phyloP scores from a whole-genome alignment of 352 stramenopile species.

The Chrysophaeum taylorii region DNA sequence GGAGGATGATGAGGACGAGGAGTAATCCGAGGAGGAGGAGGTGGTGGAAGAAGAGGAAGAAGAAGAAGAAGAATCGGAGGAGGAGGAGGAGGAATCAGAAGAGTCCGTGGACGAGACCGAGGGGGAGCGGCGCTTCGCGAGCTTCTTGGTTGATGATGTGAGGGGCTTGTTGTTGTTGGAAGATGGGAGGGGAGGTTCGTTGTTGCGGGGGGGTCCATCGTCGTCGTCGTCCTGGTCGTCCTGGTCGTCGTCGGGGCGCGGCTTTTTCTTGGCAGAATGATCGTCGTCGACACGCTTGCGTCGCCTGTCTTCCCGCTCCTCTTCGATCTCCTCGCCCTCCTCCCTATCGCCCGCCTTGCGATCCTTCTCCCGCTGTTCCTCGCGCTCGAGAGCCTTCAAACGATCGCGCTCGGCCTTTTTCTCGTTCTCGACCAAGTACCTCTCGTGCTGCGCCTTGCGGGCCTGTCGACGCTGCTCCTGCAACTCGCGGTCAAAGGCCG shows the following conservation, averaged over 20 bases:
- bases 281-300: background rate
- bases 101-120: no score
- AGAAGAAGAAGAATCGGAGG: slow-evolving; percentile 2
- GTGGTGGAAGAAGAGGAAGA: background rate
- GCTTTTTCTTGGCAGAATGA: background rate
- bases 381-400: background rate
- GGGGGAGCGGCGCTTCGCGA: background rate
- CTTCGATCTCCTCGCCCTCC: background rate
- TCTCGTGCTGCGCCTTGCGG: no score
- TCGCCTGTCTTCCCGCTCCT: background rate
- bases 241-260: background rate
- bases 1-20: background rate
- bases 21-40: background rate
- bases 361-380: background rate
- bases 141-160: background rate
- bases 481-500: slow-evolving; percentile 12
- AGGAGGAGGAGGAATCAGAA: background rate
- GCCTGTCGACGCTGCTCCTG: slow-evolving; percentile 5
- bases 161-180: background rate
- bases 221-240: background rate
- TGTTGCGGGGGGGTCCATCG: background rate
- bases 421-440: no score
- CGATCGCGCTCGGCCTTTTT: background rate
- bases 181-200: background rate
- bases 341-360: background rate